Evolutionary conservation across 2,329 filamentous ascomycete species (phyloP).

Genomic region (Macroventuria anomochaeta): DNA sequence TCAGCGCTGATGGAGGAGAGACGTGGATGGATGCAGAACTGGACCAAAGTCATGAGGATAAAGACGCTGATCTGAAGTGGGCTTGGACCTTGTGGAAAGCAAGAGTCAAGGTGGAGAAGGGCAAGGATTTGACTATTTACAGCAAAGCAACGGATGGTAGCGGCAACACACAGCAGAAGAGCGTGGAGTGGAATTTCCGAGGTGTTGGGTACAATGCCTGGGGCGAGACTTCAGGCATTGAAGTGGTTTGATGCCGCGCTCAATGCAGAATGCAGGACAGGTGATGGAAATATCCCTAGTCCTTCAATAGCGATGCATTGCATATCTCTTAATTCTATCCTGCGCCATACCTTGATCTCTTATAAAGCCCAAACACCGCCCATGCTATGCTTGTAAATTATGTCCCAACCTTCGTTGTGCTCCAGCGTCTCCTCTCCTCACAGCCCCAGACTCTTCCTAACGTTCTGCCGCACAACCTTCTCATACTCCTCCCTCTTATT

Average conservation of each 20-base stretch:
- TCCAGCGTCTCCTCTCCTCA: conserved; percentile 19
- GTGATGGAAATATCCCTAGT: background rate
- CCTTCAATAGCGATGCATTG: background rate
- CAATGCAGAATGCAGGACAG: background rate
- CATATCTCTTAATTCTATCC: background rate
- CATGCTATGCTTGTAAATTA: conserved; percentile 22
- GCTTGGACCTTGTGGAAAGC: conserved; percentile 64
- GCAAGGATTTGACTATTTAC: conserved; percentile 54
- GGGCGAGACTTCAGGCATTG: conserved; percentile 60
- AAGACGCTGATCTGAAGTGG: conserved; percentile 55
- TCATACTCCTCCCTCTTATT: conserved; percentile 82
- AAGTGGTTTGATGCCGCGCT: conserved; percentile 43
- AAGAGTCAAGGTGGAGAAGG: conserved; percentile 51
- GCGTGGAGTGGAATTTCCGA: conserved; percentile 63
- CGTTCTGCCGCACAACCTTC: conserved; percentile 70
- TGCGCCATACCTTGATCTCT: background rate
- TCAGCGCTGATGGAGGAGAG: conserved; percentile 57
- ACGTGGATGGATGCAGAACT: conserved; percentile 59
- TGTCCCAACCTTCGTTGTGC: background rate
- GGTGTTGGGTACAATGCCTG: conserved; percentile 68
- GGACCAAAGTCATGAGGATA: conserved; percentile 27
- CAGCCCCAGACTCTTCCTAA: conserved; percentile 47
- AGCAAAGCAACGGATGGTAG: conserved; percentile 62
- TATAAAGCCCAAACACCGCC: conserved; percentile 13
- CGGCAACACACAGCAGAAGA: conserved; percentile 59